Base-by-base conservation (phyloP, 768 basidiomycete species). In the Tephrocybe sp. region DNA sequence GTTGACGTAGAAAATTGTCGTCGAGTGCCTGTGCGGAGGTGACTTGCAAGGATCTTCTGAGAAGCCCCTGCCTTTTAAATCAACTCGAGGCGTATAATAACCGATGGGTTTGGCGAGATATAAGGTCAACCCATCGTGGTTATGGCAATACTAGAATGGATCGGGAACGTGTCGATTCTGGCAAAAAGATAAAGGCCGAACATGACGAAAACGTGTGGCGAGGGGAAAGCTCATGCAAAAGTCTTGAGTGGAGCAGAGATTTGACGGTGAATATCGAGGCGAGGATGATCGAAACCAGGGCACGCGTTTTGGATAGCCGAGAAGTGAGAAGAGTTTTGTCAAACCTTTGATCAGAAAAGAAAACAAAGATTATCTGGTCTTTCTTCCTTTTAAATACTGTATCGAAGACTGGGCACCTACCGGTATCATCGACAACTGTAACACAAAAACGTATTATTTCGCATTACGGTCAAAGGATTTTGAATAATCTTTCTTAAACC, bases 141-240 rank as follows among this genome's bases (percentile, higher is more conserved):
- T 63, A 61, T 74, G 76, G 80, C 80, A 79, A 73, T 76, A 72
- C 72, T 69, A 69, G 63, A 70, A 70, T 62, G 76, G 84, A 87
- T 87, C 84, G 82, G 72, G 68, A 89, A 89, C 85, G 87, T 87
- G 87, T 77, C 72, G 71, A 63, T 66, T 42, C 69, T 72, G 74
- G 77, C 76, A 80, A 84, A 78, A 70, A 77, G 79, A 86, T 81
- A 82, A 82, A 80, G 77, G 71, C 56, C 79, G 81, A 80, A 78
- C 79, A 75, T 72, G 75, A 77, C 72, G 77, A 74, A 73, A 85
- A 87, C 86, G 84, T 89, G 87, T 77, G 74, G 70, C 71, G 65
- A 70, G 82, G 85, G 85, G 81, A 75, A 79, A 74, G 69, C 77
- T 76, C 77, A 65, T 59, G 74, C 72, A 73, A 72, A n/a, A 73